Conservation (phyloP, 2,329 filamentous ascomycete genomes). For the Colletotrichum simmondsii region DNA sequence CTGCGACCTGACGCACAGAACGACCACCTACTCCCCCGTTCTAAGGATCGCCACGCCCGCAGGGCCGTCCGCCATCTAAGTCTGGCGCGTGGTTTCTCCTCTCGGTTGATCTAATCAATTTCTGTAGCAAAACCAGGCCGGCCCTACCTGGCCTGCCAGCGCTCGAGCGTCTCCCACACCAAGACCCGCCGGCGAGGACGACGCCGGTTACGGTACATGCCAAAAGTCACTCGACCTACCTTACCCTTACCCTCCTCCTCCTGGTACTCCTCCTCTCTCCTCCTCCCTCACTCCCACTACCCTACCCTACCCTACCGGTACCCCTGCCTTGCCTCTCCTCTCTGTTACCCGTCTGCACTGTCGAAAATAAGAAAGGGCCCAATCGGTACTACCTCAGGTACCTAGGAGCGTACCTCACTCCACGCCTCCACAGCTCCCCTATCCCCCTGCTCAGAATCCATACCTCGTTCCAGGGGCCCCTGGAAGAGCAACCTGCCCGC, state of each 20-base stretch:
- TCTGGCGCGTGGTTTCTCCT: slow-evolving; percentile 36
- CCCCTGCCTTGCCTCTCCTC: not conserved
- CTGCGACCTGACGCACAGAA: slow-evolving; percentile 35
- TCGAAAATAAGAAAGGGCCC: slow-evolving; percentile 34
- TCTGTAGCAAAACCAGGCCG: slow-evolving; percentile 37
- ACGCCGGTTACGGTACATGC: slow-evolving; percentile 30
- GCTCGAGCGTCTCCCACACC: slow-evolving; percentile 35
- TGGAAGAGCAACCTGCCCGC: slow-evolving; percentile 9
- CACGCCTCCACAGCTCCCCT: slow-evolving; percentile 37
- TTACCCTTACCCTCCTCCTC: not conserved
- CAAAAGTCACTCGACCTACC: slow-evolving; percentile 36
- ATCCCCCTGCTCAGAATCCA: slow-evolving; percentile 35
- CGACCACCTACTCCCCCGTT: slow-evolving; percentile 16
- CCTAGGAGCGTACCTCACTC: slow-evolving; percentile 31
- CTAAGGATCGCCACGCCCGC: slow-evolving; percentile 36
- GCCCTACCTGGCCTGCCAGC: slow-evolving; percentile 34
- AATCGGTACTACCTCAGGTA: slow-evolving; percentile 34
- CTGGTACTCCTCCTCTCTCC: slow-evolving; percentile 36
- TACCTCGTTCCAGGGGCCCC: slow-evolving; percentile 29
- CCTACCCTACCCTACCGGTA: slow-evolving; percentile 1
- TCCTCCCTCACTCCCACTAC: slow-evolving; percentile 36
- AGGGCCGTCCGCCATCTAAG: slow-evolving; percentile 24
- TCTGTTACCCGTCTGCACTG: slow-evolving; percentile 7
- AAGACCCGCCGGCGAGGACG: slow-evolving; percentile 14
- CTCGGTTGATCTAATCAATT: slow-evolving; percentile 41